Evolutionary conservation across 139 green algal genomes (phyloP).

Genomic region (Chlamydomonas urium): DNA sequence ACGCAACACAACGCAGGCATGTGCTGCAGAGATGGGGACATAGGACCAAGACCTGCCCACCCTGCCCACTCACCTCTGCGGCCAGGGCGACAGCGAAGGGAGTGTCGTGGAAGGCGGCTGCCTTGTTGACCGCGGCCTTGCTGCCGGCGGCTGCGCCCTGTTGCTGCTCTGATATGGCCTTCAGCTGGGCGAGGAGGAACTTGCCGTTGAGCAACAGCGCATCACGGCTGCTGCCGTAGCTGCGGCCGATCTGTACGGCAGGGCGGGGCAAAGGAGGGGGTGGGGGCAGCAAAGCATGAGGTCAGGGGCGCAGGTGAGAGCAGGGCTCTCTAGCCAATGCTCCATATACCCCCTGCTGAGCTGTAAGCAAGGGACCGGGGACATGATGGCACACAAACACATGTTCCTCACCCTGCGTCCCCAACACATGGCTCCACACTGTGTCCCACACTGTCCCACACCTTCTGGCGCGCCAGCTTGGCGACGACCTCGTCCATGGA

Average conservation of each 20-base stretch:
- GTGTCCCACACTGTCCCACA: no score
- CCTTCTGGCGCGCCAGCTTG: slow-evolving; percentile 62
- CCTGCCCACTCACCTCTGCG: slow-evolving; percentile 25
- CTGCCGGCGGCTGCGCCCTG: slow-evolving; percentile 10
- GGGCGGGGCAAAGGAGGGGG: no score
- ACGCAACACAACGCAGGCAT: no score
- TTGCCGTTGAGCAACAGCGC: slow-evolving; percentile 71
- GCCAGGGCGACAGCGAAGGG: slow-evolving; percentile 34
- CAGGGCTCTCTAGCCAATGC: no score
- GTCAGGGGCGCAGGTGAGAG: no score
- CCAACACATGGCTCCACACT: no score
- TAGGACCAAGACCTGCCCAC: no score
- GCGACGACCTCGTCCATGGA: slow-evolving; percentile 64
- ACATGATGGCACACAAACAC: no score
- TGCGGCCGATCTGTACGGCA: slow-evolving; percentile 43
- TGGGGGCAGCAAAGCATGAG: background rate
- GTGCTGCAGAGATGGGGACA: no score
- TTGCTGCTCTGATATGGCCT: slow-evolving; percentile 12
- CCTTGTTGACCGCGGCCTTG: slow-evolving; percentile 23
- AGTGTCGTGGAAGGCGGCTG: slow-evolving; percentile 11
- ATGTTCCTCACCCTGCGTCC: no score
- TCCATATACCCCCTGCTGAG: no score
- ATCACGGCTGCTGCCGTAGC: slow-evolving; percentile 51
- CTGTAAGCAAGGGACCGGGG: no score
- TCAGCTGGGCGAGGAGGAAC: slow-evolving; percentile 69